phyloP scores from a whole-genome alignment of 2,329 filamentous ascomycete genomes.

The Talaromyces funiculosus region DNA sequence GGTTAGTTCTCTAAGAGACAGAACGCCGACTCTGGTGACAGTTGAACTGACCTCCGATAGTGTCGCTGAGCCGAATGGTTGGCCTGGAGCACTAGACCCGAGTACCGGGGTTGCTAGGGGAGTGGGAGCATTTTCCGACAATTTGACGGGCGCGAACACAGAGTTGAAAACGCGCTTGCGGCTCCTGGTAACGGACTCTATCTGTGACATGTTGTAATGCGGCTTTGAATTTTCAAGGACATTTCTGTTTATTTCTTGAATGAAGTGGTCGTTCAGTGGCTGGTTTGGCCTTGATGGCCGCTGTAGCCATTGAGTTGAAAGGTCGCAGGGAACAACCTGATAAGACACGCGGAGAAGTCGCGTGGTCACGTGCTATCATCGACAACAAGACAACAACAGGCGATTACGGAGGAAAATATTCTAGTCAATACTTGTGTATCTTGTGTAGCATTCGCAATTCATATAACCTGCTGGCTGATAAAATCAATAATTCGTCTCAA shows the following conservation, averaged over 20 bases:
- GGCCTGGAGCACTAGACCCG: slow-evolving; percentile 17
- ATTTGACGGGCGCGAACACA: slow-evolving; percentile 37
- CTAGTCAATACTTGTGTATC: not conserved
- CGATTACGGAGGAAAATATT: not conserved
- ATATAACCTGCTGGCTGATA: not conserved
- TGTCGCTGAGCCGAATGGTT: slow-evolving; percentile 14
- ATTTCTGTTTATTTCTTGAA: not conserved
- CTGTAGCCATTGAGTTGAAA: not conserved
- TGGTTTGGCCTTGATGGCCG: not conserved
- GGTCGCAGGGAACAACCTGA: not conserved
- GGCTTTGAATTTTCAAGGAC: slow-evolving; percentile 10
- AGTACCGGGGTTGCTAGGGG: slow-evolving; percentile 21
- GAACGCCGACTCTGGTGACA: not conserved
- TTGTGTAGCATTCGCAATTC: too few relatives aligned
- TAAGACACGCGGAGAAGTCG: slow-evolving; percentile 7
- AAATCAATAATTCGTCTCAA: not conserved
- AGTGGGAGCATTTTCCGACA: slow-evolving; percentile 28
- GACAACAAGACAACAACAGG: not conserved
- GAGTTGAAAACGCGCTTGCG: slow-evolving; percentile 41
- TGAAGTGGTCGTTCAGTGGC: too few relatives aligned
- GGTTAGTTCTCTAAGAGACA: not conserved
- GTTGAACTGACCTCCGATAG: not conserved
- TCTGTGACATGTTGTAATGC: slow-evolving; percentile 21
- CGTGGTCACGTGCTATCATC: slow-evolving; percentile 11
- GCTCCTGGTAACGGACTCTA: slow-evolving; percentile 20